These are phyloP conservation scores for Hymenoscyphus salicellus DNA, from an alignment of 2,329 filamentous ascomycete genomes.

Conservation along the genomic window DNA sequence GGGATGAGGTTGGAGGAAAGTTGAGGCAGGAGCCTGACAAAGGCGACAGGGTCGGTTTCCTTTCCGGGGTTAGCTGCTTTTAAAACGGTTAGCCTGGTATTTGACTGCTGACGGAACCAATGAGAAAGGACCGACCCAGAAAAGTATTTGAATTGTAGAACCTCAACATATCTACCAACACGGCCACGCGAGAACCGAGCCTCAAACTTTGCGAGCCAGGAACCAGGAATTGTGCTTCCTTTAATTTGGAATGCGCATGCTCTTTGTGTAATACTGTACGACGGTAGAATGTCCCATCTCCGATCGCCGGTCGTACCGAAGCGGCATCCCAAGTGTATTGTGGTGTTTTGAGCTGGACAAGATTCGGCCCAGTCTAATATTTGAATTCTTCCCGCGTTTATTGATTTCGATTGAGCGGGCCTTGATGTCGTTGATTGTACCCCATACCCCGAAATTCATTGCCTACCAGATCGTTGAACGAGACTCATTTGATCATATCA, in stretches of 20 bases:
- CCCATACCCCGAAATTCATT: background rate
- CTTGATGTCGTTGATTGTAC: background rate
- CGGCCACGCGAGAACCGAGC: background rate
- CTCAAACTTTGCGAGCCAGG: background rate
- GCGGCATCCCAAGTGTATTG: background rate
- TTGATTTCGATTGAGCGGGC: background rate
- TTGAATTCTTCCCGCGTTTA: background rate
- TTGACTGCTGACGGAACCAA: background rate
- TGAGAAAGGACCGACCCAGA: background rate
- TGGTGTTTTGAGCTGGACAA: too few species aligned
- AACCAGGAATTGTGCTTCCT: background rate
- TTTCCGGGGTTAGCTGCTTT: background rate
- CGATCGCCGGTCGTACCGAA: background rate
- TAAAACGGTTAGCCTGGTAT: background rate
- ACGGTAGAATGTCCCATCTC: background rate
- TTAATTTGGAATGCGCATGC: conserved; percentile 1
- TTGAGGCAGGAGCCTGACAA: background rate
- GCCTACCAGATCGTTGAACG: background rate
- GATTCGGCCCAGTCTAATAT: background rate
- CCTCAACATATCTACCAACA: too few species aligned
- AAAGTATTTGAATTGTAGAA: conserved; percentile 1
- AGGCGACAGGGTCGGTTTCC: background rate
- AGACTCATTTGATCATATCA: background rate
- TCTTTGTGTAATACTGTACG: background rate
- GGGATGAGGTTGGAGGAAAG: background rate